These are phyloP conservation scores for Poronia punctata DNA, from an alignment of 495 filamentous ascomycete genomes.

Conservation along the genomic window DNA sequence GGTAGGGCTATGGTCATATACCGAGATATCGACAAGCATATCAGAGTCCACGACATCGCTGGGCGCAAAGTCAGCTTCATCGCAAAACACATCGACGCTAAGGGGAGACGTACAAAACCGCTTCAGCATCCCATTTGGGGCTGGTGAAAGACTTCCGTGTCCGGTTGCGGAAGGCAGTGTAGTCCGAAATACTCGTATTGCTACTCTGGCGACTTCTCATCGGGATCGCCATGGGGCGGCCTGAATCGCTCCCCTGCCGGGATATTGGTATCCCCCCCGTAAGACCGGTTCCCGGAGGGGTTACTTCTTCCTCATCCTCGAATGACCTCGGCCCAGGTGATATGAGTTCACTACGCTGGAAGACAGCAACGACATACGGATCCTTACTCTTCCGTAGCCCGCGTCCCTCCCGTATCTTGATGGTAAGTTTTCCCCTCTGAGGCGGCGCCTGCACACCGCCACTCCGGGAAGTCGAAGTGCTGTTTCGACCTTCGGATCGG, in stretches of 20 bases:
- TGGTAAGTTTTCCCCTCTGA: constrained; percentile 80
- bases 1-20: constrained; percentile 75
- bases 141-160: constrained; percentile 62
- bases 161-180: constrained; percentile 58
- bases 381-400: constrained; percentile 74
- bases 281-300: constrained; percentile 26
- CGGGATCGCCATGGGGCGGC: constrained; percentile 85
- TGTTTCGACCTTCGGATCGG: constrained; percentile 34
- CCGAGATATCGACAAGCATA: constrained; percentile 84
- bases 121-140: constrained; percentile 93
- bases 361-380: constrained; percentile 94
- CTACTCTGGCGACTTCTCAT: constrained; percentile 95
- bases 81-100: constrained; percentile 7
- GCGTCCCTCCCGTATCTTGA: constrained; percentile 78
- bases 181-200: constrained; percentile 72
- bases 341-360: constrained; percentile 93
- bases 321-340: constrained; percentile 66
- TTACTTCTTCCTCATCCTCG: constrained; percentile 42
- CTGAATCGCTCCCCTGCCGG: constrained; percentile 64
- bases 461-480: constrained; percentile 27
- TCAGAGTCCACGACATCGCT: constrained; percentile 94
- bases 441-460: constrained; percentile 57
- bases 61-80: constrained; percentile 29
- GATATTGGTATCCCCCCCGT: constrained; percentile 56
- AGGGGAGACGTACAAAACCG: constrained; percentile 71